Evolutionary conservation across 164 flowering plant genomes (phyloP).

Genomic region (Tetracentron sinense): DNA sequence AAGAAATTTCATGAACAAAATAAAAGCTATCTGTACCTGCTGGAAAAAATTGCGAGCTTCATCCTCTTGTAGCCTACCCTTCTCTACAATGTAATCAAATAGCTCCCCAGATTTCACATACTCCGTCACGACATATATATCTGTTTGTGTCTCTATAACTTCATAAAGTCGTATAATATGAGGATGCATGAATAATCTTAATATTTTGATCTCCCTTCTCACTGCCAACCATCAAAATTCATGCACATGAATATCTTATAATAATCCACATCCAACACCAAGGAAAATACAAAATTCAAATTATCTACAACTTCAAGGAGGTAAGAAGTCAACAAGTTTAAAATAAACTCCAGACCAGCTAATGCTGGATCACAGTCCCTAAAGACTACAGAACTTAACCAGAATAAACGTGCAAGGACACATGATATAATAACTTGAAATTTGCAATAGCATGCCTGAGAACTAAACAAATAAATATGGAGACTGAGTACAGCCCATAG

Average conservation of each 20-base stretch:
- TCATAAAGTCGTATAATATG: conserved; percentile 73
- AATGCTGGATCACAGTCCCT: background rate
- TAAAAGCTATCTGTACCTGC: conserved; percentile 38
- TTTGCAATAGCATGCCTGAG: too few species aligned
- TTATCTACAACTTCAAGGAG: background rate
- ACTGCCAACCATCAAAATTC: conserved; percentile 53
- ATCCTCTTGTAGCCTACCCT: conserved; percentile 71
- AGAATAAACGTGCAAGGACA: too few species aligned
- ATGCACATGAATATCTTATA: background rate
- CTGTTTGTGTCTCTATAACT: conserved; percentile 58
- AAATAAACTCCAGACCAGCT: background rate
- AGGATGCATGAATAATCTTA: conserved; percentile 74
- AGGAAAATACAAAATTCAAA: background rate
- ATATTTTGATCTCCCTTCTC: conserved; percentile 66
- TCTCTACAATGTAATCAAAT: conserved; percentile 75
- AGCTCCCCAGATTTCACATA: conserved; percentile 70
- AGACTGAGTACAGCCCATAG: too few species aligned
- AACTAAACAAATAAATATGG: too few species aligned
- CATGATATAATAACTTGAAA: too few species aligned
- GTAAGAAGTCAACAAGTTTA: background rate
- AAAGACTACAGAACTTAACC: too few species aligned
- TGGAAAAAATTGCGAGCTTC: conserved; percentile 71
- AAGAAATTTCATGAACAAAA: background rate
- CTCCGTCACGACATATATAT: conserved; percentile 72
- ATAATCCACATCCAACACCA: background rate